Conservation (phyloP, 139 green algal species). For the Parachlorella kessleri region DNA sequence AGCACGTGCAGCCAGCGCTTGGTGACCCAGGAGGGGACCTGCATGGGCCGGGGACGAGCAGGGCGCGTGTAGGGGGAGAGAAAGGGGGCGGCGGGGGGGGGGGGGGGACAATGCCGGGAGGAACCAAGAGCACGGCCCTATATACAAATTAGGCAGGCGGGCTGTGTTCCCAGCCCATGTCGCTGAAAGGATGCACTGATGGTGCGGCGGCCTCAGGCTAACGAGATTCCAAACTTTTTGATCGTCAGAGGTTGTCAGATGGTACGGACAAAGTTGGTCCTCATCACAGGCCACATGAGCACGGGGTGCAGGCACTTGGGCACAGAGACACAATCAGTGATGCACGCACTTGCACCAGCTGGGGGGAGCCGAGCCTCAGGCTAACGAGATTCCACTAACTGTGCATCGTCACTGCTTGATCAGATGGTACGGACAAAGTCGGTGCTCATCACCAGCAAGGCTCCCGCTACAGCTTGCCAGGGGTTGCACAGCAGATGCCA, state of each 20-base stretch:
- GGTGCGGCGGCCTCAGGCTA: slow-evolving; percentile 57
- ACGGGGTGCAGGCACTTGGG: no score
- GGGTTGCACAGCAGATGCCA: no score
- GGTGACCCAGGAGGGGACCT: slow-evolving; percentile 98
- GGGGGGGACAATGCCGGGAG: not conserved
- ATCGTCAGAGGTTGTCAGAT: slow-evolving; percentile 49
- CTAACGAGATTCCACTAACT: slow-evolving; percentile 74
- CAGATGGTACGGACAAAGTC: slow-evolving; percentile 65
- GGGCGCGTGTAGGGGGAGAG: no score
- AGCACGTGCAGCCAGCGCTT: slow-evolving; percentile 94
- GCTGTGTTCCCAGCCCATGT: no score
- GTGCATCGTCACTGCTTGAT: slow-evolving; percentile 35
- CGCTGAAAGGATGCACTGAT: no score
- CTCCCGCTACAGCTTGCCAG: not conserved
- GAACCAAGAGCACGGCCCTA: no score
- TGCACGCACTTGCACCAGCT: no score
- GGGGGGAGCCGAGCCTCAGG: slow-evolving; percentile 49
- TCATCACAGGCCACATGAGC: slow-evolving; percentile 26
- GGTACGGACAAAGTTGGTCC: slow-evolving; percentile 56
- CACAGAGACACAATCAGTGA: no score
- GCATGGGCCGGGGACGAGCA: not conserved
- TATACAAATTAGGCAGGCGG: no score
- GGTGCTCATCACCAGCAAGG: slow-evolving; percentile 45
- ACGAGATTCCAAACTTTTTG: slow-evolving; percentile 68
- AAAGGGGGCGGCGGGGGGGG: not conserved